Base-by-base conservation (phyloP, 2,329 filamentous ascomycete genomes). In the Rhynchosporium graminicola region DNA sequence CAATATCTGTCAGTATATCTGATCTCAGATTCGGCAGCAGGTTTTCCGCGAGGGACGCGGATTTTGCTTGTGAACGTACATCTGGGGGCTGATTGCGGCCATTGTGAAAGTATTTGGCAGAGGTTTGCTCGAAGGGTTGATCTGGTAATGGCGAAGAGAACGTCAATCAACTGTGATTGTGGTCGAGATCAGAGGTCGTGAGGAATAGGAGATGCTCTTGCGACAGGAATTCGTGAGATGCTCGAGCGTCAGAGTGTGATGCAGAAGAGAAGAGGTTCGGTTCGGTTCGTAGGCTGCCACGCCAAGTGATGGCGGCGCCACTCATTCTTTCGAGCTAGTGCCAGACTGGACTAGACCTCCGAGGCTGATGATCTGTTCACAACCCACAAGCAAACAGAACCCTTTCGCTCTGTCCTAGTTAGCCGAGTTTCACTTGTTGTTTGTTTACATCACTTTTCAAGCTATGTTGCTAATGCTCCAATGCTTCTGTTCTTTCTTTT, bases 11-110 rank as follows among this genome's bases (percentile, higher is more conserved):
- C 63, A 69, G 59, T 60, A 64, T 62, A 50, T 15, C 38, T 55
- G 57, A 67, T 29, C 61, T 63, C 43, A 50, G 60, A 40, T 29
- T 10, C 42, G 20, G 31, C 20, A 26, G 9, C 4, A 13, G 26
- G 43, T 28, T 36, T 12, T 45, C 63, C 20, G 50, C 62, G 20
- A 15, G 26, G 51, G 10, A 6, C 43, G n/a, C n/a, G 43, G 9
- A n/a, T 5, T n/a, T n/a, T 8, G 65, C 61, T 47, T 47, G 54
- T 47, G 31, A 33, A 28, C 45, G 33, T 80, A 88, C 86, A 88
- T 80, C 77, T 88, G 86, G 71, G 86, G 82, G 73, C 80, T 86
- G 71, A 89, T 77, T 64, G 77, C 77, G 72, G 77, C 84, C 86
- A 88, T 88, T 76, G 77, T 86, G 76, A 71, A 71, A 20, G 45